These are phyloP conservation scores for Boletus rubropictus DNA, from an alignment of 768 basidiomycete genomes.

Conservation along the genomic window DNA sequence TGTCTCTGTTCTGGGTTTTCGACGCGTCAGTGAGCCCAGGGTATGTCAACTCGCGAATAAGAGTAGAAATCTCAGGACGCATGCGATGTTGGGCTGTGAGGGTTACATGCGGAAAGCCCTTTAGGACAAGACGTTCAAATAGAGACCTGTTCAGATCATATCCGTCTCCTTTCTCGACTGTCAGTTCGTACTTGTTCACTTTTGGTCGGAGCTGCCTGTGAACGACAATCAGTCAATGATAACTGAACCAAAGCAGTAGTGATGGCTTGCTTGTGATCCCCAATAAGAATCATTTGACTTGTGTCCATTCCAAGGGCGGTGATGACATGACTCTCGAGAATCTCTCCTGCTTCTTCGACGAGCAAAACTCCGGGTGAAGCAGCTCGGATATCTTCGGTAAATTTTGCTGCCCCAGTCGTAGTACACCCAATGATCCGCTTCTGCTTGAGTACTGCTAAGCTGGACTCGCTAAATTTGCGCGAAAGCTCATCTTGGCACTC, in stretches of 20 bases:
- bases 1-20: constrained; percentile 42
- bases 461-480: constrained; percentile 33
- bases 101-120: constrained; percentile 55
- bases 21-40: constrained; percentile 55
- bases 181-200: constrained; percentile 58
- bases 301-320: constrained; percentile 47
- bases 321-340: constrained; percentile 60
- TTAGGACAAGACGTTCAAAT: constrained; percentile 62
- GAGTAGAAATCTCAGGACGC: constrained; percentile 64
- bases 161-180: constrained; percentile 62
- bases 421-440: constrained; percentile 64
- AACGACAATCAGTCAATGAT: neutral
- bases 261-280: constrained; percentile 64
- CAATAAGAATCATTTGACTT: constrained; percentile 58
- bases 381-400: constrained; percentile 40
- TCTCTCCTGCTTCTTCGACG: constrained; percentile 72
- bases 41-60: constrained; percentile 60
- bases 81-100: constrained; percentile 62
- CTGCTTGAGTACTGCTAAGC: constrained; percentile 30
- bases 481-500: constrained; percentile 31
- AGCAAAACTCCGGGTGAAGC: constrained; percentile 49
- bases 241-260: neutral
- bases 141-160: constrained; percentile 63
- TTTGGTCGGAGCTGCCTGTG: constrained; percentile 66
- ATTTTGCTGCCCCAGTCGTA: constrained; percentile 66